Evolutionary conservation across 257 asterid genomes (phyloP).

Genomic region (Marsdenia floribunda): DNA sequence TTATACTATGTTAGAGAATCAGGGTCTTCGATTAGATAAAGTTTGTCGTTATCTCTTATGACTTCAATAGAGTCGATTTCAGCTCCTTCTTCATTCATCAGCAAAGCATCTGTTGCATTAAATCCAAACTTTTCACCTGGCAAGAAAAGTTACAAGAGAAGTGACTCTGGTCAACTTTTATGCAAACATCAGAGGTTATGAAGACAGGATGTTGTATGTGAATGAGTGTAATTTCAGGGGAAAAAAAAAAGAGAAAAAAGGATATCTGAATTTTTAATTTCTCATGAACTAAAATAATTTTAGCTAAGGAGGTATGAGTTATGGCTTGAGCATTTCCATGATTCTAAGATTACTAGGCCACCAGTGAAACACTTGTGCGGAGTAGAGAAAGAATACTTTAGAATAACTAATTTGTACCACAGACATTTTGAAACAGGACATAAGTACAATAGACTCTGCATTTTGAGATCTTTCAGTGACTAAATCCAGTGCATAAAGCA

Average conservation of each 20-base stretch:
- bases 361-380: neutral
- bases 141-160: conserved; percentile 8
- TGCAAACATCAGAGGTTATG: neutral
- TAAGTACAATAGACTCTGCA: neutral
- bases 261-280: neutral
- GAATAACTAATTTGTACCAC: neutral
- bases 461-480: conserved; percentile 7
- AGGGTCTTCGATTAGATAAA: conserved; percentile 10
- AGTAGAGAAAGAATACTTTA: neutral
- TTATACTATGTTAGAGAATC: neutral
- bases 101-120: conserved; percentile 54
- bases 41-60: conserved; percentile 82
- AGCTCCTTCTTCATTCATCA: conserved; percentile 71
- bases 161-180: neutral
- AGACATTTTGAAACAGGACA: neutral
- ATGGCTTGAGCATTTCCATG: neutral
- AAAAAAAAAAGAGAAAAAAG: neutral
- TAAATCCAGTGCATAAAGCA: neutral
- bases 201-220: neutral
- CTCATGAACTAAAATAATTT: neutral
- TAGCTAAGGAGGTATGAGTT: neutral
- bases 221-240: neutral
- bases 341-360: neutral
- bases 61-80: conserved; percentile 84
- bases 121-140: conserved; percentile 75